Conservation (phyloP, 2,329 filamentous ascomycete species). For the Colletotrichum euphorbiae region DNA sequence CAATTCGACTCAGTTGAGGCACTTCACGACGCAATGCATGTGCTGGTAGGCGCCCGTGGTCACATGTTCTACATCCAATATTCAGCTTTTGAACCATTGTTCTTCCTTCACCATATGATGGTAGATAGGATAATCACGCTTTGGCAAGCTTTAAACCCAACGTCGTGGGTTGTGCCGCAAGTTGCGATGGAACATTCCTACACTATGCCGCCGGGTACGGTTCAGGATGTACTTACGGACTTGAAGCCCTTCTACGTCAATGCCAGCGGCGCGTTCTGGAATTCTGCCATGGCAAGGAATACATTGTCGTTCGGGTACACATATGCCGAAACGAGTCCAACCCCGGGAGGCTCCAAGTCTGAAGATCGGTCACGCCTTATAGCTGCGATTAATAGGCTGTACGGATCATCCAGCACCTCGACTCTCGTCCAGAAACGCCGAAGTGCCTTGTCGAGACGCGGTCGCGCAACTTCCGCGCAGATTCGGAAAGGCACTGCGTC, state of each 20-base stretch:
- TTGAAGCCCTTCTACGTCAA: slow-evolving; percentile 76
- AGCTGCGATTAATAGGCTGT: slow-evolving; percentile 65
- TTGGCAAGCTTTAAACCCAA: slow-evolving; percentile 80
- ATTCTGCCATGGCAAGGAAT: slow-evolving; percentile 69
- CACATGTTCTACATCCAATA: slow-evolving; percentile 79
- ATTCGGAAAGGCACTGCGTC: slow-evolving; percentile 38
- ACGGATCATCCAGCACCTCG: slow-evolving; percentile 49
- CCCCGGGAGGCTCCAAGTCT: slow-evolving; percentile 50
- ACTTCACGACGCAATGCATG: slow-evolving; percentile 73
- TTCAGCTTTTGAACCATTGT: slow-evolving; percentile 83
- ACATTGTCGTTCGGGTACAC: slow-evolving; percentile 77
- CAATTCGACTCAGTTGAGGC: slow-evolving; percentile 74
- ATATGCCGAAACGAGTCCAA: slow-evolving; percentile 70
- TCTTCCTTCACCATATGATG: slow-evolving; percentile 82
- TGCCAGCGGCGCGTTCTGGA: slow-evolving; percentile 73
- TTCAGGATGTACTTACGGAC: slow-evolving; percentile 66
- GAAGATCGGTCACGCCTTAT: slow-evolving; percentile 57
- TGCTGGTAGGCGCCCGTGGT: slow-evolving; percentile 68
- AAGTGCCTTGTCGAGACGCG: neutral
- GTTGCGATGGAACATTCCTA: slow-evolving; percentile 69
- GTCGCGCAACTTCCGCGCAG: slow-evolving; percentile 4
- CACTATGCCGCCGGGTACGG: slow-evolving; percentile 65
- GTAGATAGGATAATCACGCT: slow-evolving; percentile 81
- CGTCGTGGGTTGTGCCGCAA: slow-evolving; percentile 72
- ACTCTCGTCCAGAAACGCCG: slow-evolving; percentile 32